Evolutionary conservation across 352 stramenopile genomes (phyloP).

Genomic region (Pythium sukuiense): DNA sequence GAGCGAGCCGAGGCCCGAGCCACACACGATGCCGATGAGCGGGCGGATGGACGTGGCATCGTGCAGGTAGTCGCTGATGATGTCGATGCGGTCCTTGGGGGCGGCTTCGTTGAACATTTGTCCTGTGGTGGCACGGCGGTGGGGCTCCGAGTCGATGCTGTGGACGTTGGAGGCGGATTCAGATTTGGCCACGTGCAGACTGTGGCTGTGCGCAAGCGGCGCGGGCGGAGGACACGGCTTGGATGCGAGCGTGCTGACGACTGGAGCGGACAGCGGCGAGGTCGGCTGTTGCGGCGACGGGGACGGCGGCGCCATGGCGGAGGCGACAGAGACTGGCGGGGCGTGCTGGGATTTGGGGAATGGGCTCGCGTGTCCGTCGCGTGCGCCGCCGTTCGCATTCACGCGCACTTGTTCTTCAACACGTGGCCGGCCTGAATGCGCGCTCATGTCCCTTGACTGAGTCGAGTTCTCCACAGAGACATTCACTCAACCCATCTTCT

Average conservation of each 20-base stretch:
- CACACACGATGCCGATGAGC: conserved; percentile 91
- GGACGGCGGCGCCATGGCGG: conserved; percentile 14
- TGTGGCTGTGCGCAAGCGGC: conserved; percentile 20
- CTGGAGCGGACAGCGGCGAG: conserved; percentile 3
- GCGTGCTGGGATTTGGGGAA: conserved; percentile 9
- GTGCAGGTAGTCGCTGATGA: conserved; percentile 76
- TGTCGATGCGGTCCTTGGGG: conserved; percentile 73
- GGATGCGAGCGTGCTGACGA: neutral
- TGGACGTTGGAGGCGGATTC: conserved; percentile 21
- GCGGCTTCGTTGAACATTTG: conserved; percentile 64
- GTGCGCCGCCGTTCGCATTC: conserved; percentile 19
- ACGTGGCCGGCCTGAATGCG: conserved; percentile 19
- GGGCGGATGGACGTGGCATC: conserved; percentile 49
- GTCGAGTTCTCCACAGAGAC: conserved; percentile 3
- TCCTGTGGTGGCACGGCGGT: conserved; percentile 53
- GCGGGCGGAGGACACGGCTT: neutral
- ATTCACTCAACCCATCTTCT: conserved; percentile 5
- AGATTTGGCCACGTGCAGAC: conserved; percentile 14
- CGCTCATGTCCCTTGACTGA: conserved; percentile 12
- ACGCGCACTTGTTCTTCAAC: conserved; percentile 7
- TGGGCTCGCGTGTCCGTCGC: neutral
- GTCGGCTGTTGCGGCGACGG: conserved; percentile 6
- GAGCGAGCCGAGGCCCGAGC: conserved; percentile 92
- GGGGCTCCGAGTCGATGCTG: conserved; percentile 11
- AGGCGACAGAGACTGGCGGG: neutral